Base-by-base conservation (phyloP, 345 rosid species). In the Salix brachista region DNA sequence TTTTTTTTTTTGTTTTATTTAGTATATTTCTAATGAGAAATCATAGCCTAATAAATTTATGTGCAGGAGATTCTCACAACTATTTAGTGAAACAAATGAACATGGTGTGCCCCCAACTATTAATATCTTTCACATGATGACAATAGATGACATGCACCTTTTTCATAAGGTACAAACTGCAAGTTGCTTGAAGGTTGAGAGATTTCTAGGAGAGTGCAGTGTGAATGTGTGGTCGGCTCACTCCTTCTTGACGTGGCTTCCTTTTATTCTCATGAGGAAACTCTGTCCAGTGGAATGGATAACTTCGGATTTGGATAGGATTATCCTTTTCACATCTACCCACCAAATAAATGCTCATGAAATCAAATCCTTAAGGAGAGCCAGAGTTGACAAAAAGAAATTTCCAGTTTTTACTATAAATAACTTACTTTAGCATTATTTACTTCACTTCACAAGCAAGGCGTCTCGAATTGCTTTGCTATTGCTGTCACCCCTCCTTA, bases 371-470 rank as follows among this genome's bases (percentile, higher is more conserved):
- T 7, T 54, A 54, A 19, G 21, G 21, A 54, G 60, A 54, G 25
- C 23, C 23, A 0, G 6, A 50, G 6, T 1, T 17, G 1, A 6
- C 25, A 21, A 21, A 54, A 0, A 7, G 60, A 6, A 19, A 54
- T 8, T 54, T 54, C 23, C 60, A 54, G 58, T 19, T 52, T 6
- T 54, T 54, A 7, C 60, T 34, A 34, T 4, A 34, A 34, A 34
- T 34, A 34, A 4, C 36, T 2, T 8, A 2, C 18, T 23, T 32
- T 66, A 19, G 17, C 69, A 32, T 19, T 66, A 44, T 66, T 66
- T 66, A 36, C 70, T 48, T 70, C 41, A 48, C 61, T 70, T 70
- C 23, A 26, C 19, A 4, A 4, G 52, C 73, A 70, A 70, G 73
- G 3, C 1, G 17, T 28, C 62, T 48, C 73, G 28, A 10, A 30